A percentile compares a stretch with the other conserved stretches of the same genome.
These are phyloP conservation scores for Solanum sitiens DNA, from an alignment of 257 asterid species.

Conservation along the genomic window DNA sequence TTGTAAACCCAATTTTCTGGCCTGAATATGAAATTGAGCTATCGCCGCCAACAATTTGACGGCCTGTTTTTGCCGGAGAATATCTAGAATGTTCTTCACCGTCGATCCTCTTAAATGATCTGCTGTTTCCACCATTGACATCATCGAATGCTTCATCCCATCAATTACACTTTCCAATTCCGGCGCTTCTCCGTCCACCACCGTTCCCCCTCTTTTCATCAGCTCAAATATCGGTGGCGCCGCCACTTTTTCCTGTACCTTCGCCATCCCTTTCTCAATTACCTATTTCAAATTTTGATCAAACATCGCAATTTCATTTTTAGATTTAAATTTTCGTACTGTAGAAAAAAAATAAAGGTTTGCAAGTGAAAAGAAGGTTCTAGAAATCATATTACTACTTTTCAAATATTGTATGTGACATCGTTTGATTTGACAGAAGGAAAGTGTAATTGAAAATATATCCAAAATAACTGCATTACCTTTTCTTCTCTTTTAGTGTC, in stretches of 20 bases:
- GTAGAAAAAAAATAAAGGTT: too few species aligned
- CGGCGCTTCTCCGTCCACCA: not conserved
- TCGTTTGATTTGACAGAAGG: too few species aligned
- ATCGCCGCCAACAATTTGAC: slow-evolving; percentile 7
- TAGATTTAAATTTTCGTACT: too few species aligned
- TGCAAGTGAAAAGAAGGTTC: not conserved
- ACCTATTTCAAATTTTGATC: not conserved
- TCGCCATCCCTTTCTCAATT: slow-evolving; percentile 10
- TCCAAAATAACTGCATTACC: not conserved
- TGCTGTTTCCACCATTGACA: slow-evolving; percentile 1
- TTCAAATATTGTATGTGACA: too few species aligned
- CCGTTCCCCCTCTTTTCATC: not conserved
- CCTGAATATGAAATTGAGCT: slow-evolving; percentile 9
- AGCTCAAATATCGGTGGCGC: not conserved
- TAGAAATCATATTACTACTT: too few species aligned
- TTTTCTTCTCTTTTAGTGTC: not conserved
- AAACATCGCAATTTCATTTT: too few species aligned
- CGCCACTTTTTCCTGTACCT: slow-evolving; percentile 15
- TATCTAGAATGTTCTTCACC: slow-evolving; percentile 1
- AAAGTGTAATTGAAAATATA: too few species aligned
- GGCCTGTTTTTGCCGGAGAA: slow-evolving; percentile 5
- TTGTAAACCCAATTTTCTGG: slow-evolving; percentile 25
- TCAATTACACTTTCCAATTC: not conserved
- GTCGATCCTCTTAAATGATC: slow-evolving; percentile 10
- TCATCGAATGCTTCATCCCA: not conserved